phyloP scores from a whole-genome alignment of 257 asterid species.

The Solanum pinnatisectum region DNA sequence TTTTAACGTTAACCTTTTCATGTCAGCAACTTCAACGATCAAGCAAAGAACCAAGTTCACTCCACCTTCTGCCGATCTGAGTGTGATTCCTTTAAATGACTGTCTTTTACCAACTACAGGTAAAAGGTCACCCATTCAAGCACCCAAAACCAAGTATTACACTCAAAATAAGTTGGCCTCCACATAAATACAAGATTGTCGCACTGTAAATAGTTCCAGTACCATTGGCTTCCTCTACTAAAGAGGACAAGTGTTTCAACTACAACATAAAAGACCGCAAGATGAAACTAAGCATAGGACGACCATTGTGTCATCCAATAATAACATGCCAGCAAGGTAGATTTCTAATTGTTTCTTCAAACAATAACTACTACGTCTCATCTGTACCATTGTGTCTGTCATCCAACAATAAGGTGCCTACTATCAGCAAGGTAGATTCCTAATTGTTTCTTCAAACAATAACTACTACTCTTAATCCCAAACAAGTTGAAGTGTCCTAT shows the following conservation, averaged over 20 bases:
- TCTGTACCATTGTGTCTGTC: background rate
- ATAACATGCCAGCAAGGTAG: background rate
- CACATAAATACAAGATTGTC: background rate
- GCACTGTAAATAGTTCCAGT: background rate
- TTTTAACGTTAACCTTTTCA: background rate
- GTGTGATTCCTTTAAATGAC: background rate
- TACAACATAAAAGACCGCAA: background rate
- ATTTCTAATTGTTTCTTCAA: background rate
- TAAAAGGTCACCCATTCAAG: background rate
- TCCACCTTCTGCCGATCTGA: background rate
- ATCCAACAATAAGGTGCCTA: background rate
- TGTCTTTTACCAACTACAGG: background rate
- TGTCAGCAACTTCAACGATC: background rate
- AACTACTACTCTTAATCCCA: background rate
- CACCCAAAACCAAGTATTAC: background rate
- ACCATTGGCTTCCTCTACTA: background rate
- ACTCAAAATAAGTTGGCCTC: background rate
- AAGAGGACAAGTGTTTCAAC: background rate
- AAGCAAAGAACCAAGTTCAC: background rate
- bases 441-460: background rate
- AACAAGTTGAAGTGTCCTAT: background rate
- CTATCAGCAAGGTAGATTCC: background rate
- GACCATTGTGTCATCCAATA: background rate
- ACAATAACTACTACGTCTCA: background rate
- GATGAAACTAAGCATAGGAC: background rate